Conservation (phyloP, 371 early-diverging fungal species). For the Rhizopus arrhizus region DNA sequence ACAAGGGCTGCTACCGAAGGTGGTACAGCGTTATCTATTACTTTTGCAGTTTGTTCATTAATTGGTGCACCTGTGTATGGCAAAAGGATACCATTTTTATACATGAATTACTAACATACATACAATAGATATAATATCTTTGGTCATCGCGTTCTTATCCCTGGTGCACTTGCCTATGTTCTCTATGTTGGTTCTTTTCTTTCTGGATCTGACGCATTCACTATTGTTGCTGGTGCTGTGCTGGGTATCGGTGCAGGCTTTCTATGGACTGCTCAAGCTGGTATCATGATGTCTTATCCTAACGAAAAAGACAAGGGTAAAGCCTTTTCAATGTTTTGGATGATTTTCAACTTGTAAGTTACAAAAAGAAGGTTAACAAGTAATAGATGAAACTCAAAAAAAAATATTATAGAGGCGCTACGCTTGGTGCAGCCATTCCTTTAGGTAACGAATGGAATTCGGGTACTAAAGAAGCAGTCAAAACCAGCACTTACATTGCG, state of each 20-base stretch:
- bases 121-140: slow-evolving; percentile 50
- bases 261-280: slow-evolving; percentile 63
- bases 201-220: slow-evolving; percentile 46
- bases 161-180: slow-evolving; percentile 57
- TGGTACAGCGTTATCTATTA: slow-evolving; percentile 63
- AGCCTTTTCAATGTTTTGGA: slow-evolving; percentile 72
- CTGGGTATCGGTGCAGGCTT: slow-evolving; percentile 59
- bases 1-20: slow-evolving; percentile 64
- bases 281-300: slow-evolving; percentile 81
- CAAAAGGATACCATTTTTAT: not conserved
- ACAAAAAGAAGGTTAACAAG: not conserved
- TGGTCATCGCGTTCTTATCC: slow-evolving; percentile 55
- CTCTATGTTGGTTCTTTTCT: slow-evolving; percentile 62
- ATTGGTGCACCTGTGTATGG: slow-evolving; percentile 58
- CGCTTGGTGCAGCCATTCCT: slow-evolving; percentile 26
- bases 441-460: slow-evolving; percentile 38
- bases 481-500: slow-evolving; percentile 60
- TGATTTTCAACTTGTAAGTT: slow-evolving; percentile 69
- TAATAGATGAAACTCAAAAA: not conserved
- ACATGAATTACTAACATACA: not conserved
- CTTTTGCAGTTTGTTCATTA: slow-evolving; percentile 66
- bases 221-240: slow-evolving; percentile 57
- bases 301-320: slow-evolving; percentile 71
- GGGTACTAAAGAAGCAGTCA: slow-evolving; percentile 34
- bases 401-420: slow-evolving; percentile 17